These are phyloP conservation scores for Trapa incisa DNA, from an alignment of 345 rosid genomes.

Conservation along the genomic window DNA sequence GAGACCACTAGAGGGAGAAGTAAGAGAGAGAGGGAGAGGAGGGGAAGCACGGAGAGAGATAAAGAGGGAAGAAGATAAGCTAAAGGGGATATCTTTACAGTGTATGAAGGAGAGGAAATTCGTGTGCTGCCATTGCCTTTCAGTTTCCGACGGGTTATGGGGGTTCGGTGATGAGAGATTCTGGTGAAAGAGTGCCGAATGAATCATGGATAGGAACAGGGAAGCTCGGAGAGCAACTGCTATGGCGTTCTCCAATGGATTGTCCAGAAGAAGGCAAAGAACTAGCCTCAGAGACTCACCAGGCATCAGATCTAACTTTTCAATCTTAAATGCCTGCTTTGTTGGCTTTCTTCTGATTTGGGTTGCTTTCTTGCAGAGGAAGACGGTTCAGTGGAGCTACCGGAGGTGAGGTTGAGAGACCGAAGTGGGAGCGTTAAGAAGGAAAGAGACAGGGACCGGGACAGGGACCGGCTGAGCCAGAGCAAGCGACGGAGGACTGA, in stretches of 20 bases:
- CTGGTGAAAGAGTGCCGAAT: slow-evolving; percentile 9
- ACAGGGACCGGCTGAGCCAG: slow-evolving; percentile 59
- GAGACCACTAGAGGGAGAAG: slow-evolving; percentile 11
- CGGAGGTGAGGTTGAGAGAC: slow-evolving; percentile 77
- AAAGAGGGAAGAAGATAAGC: slow-evolving; percentile 8
- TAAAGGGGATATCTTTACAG: slow-evolving; percentile 25
- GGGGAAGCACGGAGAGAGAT: slow-evolving; percentile 1
- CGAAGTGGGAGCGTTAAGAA: slow-evolving; percentile 46
- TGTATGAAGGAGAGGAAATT: neutral
- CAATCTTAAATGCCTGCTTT: neutral
- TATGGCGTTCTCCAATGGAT: slow-evolving; percentile 58
- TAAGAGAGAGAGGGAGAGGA: no score
- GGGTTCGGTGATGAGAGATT: slow-evolving; percentile 33
- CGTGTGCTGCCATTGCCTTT: slow-evolving; percentile 10
- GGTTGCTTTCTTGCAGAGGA: slow-evolving; percentile 39
- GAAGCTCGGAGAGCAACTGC: slow-evolving; percentile 64
- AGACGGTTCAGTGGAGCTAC: slow-evolving; percentile 59
- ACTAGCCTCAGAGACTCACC: slow-evolving; percentile 81
- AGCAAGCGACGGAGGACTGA: slow-evolving; percentile 77
- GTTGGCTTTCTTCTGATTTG: neutral
- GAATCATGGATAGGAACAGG: slow-evolving; percentile 75
- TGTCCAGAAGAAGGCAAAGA: slow-evolving; percentile 68
- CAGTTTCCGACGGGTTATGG: slow-evolving; percentile 18
- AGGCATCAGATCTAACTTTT: slow-evolving; percentile 51
- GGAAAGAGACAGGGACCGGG: slow-evolving; percentile 57